phyloP scores from a whole-genome alignment of 1,139 yeast genomes.

The Taphrina betulina region DNA sequence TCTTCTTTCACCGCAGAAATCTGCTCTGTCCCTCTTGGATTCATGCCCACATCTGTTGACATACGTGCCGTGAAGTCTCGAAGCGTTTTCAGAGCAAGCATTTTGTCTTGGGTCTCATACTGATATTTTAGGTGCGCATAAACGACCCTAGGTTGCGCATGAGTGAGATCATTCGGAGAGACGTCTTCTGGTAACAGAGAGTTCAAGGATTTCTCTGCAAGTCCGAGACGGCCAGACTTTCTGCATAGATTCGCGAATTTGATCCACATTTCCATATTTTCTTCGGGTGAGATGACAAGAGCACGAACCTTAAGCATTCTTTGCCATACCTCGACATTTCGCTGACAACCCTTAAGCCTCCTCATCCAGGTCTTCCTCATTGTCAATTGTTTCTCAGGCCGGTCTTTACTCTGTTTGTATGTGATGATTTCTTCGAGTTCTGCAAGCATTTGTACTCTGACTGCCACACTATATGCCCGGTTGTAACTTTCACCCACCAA shows the following conservation, averaged over 20 bases:
- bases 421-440: slow-evolving; percentile 92
- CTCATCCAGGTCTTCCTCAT: slow-evolving; percentile 94
- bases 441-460: slow-evolving; percentile 93
- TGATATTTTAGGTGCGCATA: slow-evolving; percentile 93
- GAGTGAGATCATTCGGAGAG: slow-evolving; percentile 16
- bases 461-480: slow-evolving; percentile 95
- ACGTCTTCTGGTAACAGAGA: slow-evolving; percentile 56
- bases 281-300: slow-evolving; percentile 88
- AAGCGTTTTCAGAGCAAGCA: slow-evolving; percentile 80
- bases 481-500: slow-evolving; percentile 93
- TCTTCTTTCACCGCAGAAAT: slow-evolving; percentile 23
- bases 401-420: slow-evolving; percentile 79
- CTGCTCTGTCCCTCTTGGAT: slow-evolving; percentile 45
- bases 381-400: slow-evolving; percentile 68
- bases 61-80: slow-evolving; percentile 87
- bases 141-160: slow-evolving; percentile 71
- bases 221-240: slow-evolving; percentile 84
- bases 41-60: slow-evolving; percentile 81
- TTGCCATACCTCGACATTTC: slow-evolving; percentile 98
- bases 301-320: slow-evolving; percentile 91
- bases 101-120: slow-evolving; percentile 93
- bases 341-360: slow-evolving; percentile 86
- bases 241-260: slow-evolving; percentile 95
- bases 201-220: slow-evolving; percentile 89
- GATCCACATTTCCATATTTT: slow-evolving; percentile 98